A percentile compares a stretch with the other conserved stretches of the same genome.
These are phyloP conservation scores for Halophytophthora batemanensis DNA, from an alignment of 352 stramenopile species.

Conservation along the genomic window DNA sequence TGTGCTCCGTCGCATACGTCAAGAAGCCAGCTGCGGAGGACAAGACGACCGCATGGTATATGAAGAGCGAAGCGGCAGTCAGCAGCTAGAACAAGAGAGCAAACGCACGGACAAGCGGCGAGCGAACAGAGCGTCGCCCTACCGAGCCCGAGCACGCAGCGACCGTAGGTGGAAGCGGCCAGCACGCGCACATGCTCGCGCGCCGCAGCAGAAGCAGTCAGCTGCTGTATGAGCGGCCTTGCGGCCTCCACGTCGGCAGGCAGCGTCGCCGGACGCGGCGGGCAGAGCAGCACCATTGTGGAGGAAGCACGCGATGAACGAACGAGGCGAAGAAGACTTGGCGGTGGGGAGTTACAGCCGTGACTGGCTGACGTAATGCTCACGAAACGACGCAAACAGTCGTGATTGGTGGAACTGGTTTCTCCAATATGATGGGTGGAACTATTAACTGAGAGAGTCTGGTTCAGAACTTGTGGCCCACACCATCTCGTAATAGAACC, in stretches of 20 bases:
- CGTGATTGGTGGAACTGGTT: constrained; percentile 21
- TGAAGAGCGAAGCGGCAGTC: background rate
- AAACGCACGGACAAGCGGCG: background rate
- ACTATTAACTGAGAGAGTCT: background rate
- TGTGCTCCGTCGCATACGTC: constrained; percentile 39
- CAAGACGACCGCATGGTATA: constrained; percentile 1
- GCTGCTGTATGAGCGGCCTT: constrained; percentile 21
- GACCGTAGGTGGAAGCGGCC: constrained; percentile 46
- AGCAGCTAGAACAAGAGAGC: constrained; percentile 1
- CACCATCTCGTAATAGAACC: too few relatives aligned
- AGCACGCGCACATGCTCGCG: constrained; percentile 25
- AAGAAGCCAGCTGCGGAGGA: constrained; percentile 55
- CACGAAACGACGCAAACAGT: too few relatives aligned
- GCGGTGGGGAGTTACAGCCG: background rate
- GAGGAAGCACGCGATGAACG: constrained; percentile 9
- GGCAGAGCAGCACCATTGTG: constrained; percentile 34
- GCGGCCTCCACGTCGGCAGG: constrained; percentile 30
- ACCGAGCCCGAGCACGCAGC: constrained; percentile 78
- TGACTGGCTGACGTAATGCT: constrained; percentile 16
- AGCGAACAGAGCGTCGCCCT: constrained; percentile 1
- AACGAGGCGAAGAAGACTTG: constrained; percentile 18
- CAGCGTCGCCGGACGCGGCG: constrained; percentile 21
- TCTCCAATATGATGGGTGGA: constrained; percentile 16
- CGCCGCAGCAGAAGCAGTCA: constrained; percentile 21
- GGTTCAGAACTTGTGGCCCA: constrained; percentile 19